A percentile compares a stretch with the other conserved stretches of the same genome.
These are phyloP conservation scores for Geosmithia flava DNA, from an alignment of 2,329 filamentous ascomycete species.

Conservation along the genomic window DNA sequence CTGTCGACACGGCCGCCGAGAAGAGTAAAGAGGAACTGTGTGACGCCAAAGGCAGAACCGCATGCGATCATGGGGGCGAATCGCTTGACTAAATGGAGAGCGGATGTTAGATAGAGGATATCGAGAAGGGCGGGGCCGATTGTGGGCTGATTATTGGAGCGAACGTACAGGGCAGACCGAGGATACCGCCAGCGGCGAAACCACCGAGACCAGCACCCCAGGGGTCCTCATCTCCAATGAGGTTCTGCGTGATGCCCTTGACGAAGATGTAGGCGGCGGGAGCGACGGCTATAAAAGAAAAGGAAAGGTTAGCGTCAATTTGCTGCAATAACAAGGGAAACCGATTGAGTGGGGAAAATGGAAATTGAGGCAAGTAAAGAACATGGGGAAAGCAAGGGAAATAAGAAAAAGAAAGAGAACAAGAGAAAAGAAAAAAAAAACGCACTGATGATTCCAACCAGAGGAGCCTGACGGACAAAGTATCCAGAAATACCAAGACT, in stretches of 20 bases:
- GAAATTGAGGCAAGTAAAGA: constrained; percentile 28
- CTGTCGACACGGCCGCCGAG: constrained; percentile 48
- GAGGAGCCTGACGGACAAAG: constrained; percentile 66
- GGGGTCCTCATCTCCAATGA: constrained; percentile 72
- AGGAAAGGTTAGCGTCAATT: too few relatives aligned
- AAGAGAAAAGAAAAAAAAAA: neutral
- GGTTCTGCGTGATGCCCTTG: constrained; percentile 65
- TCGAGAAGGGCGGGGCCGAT: neutral
- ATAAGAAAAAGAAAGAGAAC: constrained; percentile 8
- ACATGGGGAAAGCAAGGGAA: constrained; percentile 1
- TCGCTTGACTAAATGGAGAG: constrained; percentile 24
- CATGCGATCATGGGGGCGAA: constrained; percentile 61
- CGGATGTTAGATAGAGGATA: neutral
- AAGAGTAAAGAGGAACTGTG: constrained; percentile 54
- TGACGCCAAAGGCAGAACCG: constrained; percentile 41
- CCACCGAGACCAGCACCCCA: constrained; percentile 66
- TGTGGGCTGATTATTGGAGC: neutral
- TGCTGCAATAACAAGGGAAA: too few relatives aligned
- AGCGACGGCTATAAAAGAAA: constrained; percentile 18
- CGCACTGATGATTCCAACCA: constrained; percentile 41
- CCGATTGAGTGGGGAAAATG: too few relatives aligned
- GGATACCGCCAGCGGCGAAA: constrained; percentile 59
- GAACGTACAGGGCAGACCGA: constrained; percentile 62
- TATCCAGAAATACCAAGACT: constrained; percentile 75
- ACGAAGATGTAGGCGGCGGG: constrained; percentile 71